phyloP scores from a whole-genome alignment of 257 asterid species.

The Eucommia ulmoides region DNA sequence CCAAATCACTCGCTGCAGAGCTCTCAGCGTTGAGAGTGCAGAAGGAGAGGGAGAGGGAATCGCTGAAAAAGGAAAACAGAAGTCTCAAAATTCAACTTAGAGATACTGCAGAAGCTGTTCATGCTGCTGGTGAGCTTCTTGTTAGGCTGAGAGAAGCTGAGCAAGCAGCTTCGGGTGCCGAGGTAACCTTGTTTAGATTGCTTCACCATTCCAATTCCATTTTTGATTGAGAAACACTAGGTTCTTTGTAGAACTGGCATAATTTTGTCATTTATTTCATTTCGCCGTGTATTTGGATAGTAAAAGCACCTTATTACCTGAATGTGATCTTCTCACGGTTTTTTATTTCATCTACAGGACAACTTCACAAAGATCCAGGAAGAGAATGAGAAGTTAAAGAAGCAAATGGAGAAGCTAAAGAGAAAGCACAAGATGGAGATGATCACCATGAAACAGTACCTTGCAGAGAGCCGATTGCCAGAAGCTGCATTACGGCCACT shows the following conservation, averaged over 20 bases:
- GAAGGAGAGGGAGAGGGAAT: slow-evolving; percentile 69
- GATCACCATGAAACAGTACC: slow-evolving; percentile 85
- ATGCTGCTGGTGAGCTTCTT: slow-evolving; percentile 94
- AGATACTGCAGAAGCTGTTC: slow-evolving; percentile 98
- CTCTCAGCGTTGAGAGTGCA: slow-evolving; percentile 81
- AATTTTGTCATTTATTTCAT: neutral
- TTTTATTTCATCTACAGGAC: slow-evolving; percentile 30
- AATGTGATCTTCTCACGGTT: neutral
- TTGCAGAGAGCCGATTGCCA: slow-evolving; percentile 87
- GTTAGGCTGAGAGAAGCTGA: slow-evolving; percentile 89
- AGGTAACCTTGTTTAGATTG: no score
- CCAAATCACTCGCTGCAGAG: slow-evolving; percentile 82
- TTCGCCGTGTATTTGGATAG: no score
- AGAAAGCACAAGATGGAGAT: slow-evolving; percentile 98
- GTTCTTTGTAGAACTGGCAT: neutral
- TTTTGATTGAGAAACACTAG: no score
- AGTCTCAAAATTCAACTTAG: slow-evolving; percentile 65
- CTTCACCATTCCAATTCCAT: no score
- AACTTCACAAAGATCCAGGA: slow-evolving; percentile 38
- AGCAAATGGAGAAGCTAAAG: slow-evolving; percentile 68
- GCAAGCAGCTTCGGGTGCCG: slow-evolving; percentile 67
- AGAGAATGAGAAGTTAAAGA: slow-evolving; percentile 72
- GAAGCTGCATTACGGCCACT: slow-evolving; percentile 64
- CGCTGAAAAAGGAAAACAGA: slow-evolving; percentile 62
- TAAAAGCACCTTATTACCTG: neutral